Evolutionary conservation across 345 rosid species (phyloP).

Genomic region (Salix caprea): DNA sequence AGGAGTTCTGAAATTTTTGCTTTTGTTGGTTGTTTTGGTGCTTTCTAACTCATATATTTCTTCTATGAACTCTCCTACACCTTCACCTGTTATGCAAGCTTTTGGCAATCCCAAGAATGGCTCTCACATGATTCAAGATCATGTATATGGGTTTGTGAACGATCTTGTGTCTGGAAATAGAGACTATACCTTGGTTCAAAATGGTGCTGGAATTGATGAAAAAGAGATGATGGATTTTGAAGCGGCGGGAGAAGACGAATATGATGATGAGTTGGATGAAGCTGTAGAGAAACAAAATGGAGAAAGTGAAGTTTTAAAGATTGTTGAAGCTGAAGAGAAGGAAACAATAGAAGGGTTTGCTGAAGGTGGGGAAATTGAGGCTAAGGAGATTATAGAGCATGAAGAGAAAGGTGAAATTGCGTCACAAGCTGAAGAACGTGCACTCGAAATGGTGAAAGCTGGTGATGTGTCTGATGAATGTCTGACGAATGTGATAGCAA

Average conservation of each 20-base stretch:
- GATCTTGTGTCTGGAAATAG: constrained; percentile 1
- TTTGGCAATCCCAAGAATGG: constrained; percentile 14
- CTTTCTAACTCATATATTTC: constrained; percentile 29
- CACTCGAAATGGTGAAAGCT: neutral
- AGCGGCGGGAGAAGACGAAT: neutral
- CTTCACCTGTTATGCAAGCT: constrained; percentile 6
- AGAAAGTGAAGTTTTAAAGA: neutral
- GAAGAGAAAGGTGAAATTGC: constrained; percentile 8
- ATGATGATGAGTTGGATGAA: neutral
- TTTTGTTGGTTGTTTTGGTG: constrained; percentile 29
- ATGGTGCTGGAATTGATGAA: neutral
- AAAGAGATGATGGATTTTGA: constrained; percentile 4
- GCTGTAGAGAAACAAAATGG: neutral
- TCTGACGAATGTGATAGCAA: neutral
- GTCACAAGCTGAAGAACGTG: constrained; percentile 2
- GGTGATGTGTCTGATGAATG: neutral
- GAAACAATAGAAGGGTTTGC: neutral
- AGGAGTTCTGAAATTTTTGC: constrained; percentile 19
- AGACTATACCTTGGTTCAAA: neutral
- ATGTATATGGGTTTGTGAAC: constrained; percentile 6
- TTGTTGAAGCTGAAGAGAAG: neutral
- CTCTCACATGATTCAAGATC: constrained; percentile 20
- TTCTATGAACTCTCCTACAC: constrained; percentile 29
- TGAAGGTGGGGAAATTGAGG: neutral
- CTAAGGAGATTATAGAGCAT: neutral